Evolutionary conservation across 768 basidiomycete species (phyloP), one percentile per base, ranked within the genome.

Genomic region (Kockovaella imperatae): DNA sequence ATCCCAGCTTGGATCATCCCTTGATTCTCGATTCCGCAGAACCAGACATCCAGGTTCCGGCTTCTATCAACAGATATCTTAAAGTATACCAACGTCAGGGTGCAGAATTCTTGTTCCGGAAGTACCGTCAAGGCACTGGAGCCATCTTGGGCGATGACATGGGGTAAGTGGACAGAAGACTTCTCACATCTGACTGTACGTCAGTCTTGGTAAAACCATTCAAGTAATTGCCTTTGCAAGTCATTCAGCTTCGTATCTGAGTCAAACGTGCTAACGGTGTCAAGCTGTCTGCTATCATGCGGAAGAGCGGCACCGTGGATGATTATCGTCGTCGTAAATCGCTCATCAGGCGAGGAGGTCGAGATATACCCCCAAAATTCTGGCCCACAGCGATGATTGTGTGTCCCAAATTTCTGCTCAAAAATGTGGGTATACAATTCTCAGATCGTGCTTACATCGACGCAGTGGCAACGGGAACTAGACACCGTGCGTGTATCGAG

Each of bases 61-160:
- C 62, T 7, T 49, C 68, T 3, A 83, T 95, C 59, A 93, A 91
- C 68, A 81, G 82, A 0, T 87, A 83, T 67, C 75, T 96, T n/a
- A 82, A 91, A 45, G 80, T 82, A 28, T 97, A 97, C 61, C 93
- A 97, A 62, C 77, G 87, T 28, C 83, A 89, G 10, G 93, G 93
- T 6, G 79, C 85, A 11, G 69, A 75, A 34, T 96, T 96, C 71
- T 78, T 96, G 41, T 95, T 79, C 72, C 74, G 77, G 13, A 77
- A 82, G 38, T 95, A 84, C 64, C 70, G 75, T 24, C 74, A 82
- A 55, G 77, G 76, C 0, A 74, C 76, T 35, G 93, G 93, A 0
- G 91, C 84, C 0, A 67, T 96, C 10, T 76, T 97, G 3, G 93
- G 93, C 4, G 93, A 97, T 66, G 93, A 97, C 62, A 97, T 97